Percentiles rank a stretch among this genome's conserved stretches.
Conservation (phyloP, 2,329 filamentous ascomycete genomes). For the Zasmidium citrigriseum region DNA sequence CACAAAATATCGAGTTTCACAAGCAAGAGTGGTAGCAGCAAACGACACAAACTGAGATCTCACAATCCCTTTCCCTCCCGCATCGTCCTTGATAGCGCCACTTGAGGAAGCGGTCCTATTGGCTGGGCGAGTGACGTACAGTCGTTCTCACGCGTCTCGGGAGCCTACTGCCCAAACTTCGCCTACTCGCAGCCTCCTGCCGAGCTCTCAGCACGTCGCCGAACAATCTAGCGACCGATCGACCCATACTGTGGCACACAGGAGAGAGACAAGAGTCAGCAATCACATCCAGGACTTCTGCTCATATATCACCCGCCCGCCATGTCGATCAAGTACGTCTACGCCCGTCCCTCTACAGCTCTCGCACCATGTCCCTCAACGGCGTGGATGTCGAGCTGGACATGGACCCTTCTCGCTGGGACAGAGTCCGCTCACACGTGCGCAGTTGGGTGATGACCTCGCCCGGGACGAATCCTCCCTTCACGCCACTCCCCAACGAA, state of each 20-base stretch:
- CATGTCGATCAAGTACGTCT: slow-evolving; percentile 30
- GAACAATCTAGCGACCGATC: background rate
- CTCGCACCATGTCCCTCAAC: slow-evolving; percentile 17
- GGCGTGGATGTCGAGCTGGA: slow-evolving; percentile 1
- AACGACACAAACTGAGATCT: no score
- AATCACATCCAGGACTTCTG: background rate
- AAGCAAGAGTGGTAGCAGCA: no score
- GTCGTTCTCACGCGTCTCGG: background rate
- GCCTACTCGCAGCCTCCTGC: background rate
- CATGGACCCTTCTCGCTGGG: slow-evolving; percentile 2
- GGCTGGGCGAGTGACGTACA: background rate
- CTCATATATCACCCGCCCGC: background rate
- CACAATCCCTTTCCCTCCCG: background rate
- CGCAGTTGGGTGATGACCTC: slow-evolving; percentile 90
- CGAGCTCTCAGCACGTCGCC: background rate
- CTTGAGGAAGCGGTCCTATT: background rate
- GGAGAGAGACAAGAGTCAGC: slow-evolving; percentile 8
- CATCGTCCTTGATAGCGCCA: background rate
- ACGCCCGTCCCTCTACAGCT: background rate
- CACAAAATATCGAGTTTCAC: no score
- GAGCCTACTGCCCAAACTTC: background rate
- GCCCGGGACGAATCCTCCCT: slow-evolving; percentile 55
- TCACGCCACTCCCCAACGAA: slow-evolving; percentile 84
- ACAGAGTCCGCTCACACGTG: slow-evolving; percentile 14
- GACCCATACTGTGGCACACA: background rate